Base-by-base conservation (phyloP, 2,329 filamentous ascomycete genomes). In the Fusarium sp. region DNA sequence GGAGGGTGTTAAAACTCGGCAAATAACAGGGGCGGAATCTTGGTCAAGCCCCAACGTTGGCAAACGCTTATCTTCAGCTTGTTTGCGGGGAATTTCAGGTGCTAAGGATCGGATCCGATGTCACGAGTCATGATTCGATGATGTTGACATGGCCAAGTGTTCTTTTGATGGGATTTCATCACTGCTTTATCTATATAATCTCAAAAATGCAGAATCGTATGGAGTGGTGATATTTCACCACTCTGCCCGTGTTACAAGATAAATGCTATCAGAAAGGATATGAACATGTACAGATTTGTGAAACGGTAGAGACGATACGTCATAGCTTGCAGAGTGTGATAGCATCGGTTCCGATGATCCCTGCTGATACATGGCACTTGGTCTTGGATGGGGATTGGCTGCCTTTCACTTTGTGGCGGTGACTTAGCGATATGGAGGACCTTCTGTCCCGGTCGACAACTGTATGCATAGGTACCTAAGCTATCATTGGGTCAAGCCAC, bases 261-360 rank as follows among this genome's bases (percentile, higher is more conserved):
- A 13, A 13, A 32, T 32, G 28, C 10, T 11, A 32, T 13, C 31
- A 32, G 31, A 32, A 11, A 13, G 13, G 9, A 32, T 32, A 19
- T 12, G 12, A 13, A 5, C 11, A 32, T 4, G 2, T 11, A 13
- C 31, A 13, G 31, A 13, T 32, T 11, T 6, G 3, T 12, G 6
- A 13, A 11, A 32, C 5, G 4, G 11, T 13, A 32, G 5, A 13
- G 11, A 32, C 3, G 5, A 13, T 50, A 58, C 54, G 53, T 56
- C 48, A 52, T 50, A 19, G 13, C n/a, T 10, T 24, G 25, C 31
- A 57, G n/a, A 13, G 5, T 24, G 26, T 7, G 19, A 41, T 34
- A 25, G 36, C 7, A 11, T 67, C 66, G 66, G 66, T 65, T 68
- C 66, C 66, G 66, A 67, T 38, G 35, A 55, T 44, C 45, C 63